Conservation (phyloP, 768 basidiomycete species). For the Boletus barrowsii region DNA sequence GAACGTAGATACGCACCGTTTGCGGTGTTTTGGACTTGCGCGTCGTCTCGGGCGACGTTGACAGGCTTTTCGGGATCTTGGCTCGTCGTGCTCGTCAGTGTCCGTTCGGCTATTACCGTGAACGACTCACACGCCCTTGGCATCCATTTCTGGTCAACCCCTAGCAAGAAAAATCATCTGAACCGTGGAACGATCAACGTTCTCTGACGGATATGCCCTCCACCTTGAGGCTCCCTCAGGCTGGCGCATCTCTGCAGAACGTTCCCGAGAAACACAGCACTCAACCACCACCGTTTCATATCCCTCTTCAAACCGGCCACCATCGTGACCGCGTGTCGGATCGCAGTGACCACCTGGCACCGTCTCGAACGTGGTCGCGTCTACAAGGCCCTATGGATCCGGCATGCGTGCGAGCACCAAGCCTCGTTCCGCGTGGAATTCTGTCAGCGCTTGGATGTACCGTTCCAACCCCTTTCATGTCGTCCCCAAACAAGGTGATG, state of each 20-base stretch:
- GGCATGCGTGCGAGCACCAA: slow-evolving; percentile 47
- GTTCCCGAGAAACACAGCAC: slow-evolving; percentile 54
- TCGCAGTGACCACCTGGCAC: slow-evolving; percentile 68
- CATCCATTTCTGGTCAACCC: too few relatives aligned
- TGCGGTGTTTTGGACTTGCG: slow-evolving; percentile 34
- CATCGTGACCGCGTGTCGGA: slow-evolving; percentile 54
- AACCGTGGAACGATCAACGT: slow-evolving; percentile 33
- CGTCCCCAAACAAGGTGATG: slow-evolving; percentile 43
- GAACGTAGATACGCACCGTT: slow-evolving; percentile 38
- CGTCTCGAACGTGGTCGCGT: slow-evolving; percentile 76
- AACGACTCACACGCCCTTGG: too few relatives aligned
- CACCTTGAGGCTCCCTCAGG: slow-evolving; percentile 11
- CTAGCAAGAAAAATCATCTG: slow-evolving; percentile 28
- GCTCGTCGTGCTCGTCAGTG: slow-evolving; percentile 15
- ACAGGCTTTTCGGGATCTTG: slow-evolving; percentile 29
- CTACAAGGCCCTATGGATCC: slow-evolving; percentile 53
- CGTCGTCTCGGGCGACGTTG: slow-evolving; percentile 42
- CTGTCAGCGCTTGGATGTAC: slow-evolving; percentile 50
- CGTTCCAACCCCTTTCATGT: slow-evolving; percentile 30
- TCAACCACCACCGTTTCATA: slow-evolving; percentile 75
- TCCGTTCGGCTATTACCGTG: too few relatives aligned
- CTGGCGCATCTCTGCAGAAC: slow-evolving; percentile 39
- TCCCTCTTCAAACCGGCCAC: slow-evolving; percentile 28
- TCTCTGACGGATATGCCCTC: slow-evolving; percentile 27
- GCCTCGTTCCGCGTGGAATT: slow-evolving; percentile 65